Evolutionary conservation across 2,329 filamentous ascomycete genomes (phyloP).

Genomic region (Leptoxyphium fumago): DNA sequence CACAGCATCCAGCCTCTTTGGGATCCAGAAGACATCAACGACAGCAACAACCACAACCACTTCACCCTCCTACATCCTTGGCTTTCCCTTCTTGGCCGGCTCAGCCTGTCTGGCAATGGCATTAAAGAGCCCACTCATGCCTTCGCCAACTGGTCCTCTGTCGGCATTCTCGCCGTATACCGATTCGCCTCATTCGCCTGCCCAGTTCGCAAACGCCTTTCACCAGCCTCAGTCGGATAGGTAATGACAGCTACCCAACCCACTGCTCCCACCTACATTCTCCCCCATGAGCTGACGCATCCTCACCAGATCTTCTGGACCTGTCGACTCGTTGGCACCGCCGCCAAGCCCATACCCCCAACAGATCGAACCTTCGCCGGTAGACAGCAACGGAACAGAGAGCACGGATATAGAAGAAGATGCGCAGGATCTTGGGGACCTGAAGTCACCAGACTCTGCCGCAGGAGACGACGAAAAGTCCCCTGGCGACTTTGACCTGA

Average conservation of each 20-base stretch:
- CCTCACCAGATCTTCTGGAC: slow-evolving; percentile 28
- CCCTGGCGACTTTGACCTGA: slow-evolving; percentile 20
- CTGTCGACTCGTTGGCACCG: slow-evolving; percentile 31
- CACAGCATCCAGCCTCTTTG: neutral
- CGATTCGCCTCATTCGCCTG: slow-evolving; percentile 36
- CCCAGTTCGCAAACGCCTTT: slow-evolving; percentile 27
- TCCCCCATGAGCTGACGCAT: slow-evolving; percentile 10
- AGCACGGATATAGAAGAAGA: slow-evolving; percentile 58
- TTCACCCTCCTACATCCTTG: neutral
- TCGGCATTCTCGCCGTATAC: slow-evolving; percentile 37
- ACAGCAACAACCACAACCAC: too few species aligned
- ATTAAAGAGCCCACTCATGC: slow-evolving; percentile 28
- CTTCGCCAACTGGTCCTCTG: slow-evolving; percentile 24
- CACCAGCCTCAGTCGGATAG: slow-evolving; percentile 21
- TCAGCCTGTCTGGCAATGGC: slow-evolving; percentile 9
- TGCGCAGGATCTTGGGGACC: slow-evolving; percentile 43
- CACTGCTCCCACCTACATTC: neutral
- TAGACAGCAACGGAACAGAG: slow-evolving; percentile 72
- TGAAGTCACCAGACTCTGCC: slow-evolving; percentile 7
- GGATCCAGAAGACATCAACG: too few species aligned
- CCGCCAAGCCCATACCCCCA: slow-evolving; percentile 40
- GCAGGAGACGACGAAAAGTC: slow-evolving; percentile 7
- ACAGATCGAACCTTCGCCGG: slow-evolving; percentile 65
- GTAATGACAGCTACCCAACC: slow-evolving; percentile 19
- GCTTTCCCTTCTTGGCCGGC: neutral